Evolutionary conservation across 2,329 filamentous ascomycete genomes (phyloP), one percentile per base, ranked within the genome.

Genomic region (Fusarium falciforme): DNA sequence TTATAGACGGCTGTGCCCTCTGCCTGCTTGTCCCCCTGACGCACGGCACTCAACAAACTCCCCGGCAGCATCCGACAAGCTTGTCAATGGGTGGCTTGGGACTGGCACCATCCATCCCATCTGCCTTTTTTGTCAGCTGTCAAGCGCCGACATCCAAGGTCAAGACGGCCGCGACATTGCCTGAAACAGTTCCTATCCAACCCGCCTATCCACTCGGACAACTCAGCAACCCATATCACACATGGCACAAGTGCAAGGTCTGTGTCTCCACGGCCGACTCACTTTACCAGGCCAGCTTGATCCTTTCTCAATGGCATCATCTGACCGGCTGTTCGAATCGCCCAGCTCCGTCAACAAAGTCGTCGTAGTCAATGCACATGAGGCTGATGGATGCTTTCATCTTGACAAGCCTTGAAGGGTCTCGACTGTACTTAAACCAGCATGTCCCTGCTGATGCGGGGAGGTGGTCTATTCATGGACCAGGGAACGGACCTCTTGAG

Each of bases 1-100:
- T 27, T 44, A 67, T 67, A 59, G 38, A n/a, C 60, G 49, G 33
- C 40, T 57, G 33, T 42, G 60, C 42, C 67, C 44, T 63, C 20
- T 27, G 58, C 29, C 47, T 62, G 55, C 66, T 59, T 62, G 17
- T 47, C 63, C 57, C 49, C 69, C 57, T 27, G 58, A 66, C 66
- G 66, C 61, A 71, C 16, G 42, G 58, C 58, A 55, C 64, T 72
- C 59, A 68, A 68, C 61, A 63, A 62, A 66, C 35, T 33, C 10
- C 27, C 72, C 65, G 67, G 69, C 54, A 44, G 66, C 29, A 60
- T 66, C 70, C 66, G 61, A 61, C 55, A 7, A 27, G 22, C 58
- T 27, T 59, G 58, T 17, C 42, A 44, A 68, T 61, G 27, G 40
- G 47, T 40, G 25, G 16, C 35, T 29, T 63, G 35, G 42, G 61